A percentile compares a stretch with the other conserved stretches of the same genome.
Evolutionary conservation across 1,139 yeast species (phyloP).

Genomic region (Saccharomyces hybrid): DNA sequence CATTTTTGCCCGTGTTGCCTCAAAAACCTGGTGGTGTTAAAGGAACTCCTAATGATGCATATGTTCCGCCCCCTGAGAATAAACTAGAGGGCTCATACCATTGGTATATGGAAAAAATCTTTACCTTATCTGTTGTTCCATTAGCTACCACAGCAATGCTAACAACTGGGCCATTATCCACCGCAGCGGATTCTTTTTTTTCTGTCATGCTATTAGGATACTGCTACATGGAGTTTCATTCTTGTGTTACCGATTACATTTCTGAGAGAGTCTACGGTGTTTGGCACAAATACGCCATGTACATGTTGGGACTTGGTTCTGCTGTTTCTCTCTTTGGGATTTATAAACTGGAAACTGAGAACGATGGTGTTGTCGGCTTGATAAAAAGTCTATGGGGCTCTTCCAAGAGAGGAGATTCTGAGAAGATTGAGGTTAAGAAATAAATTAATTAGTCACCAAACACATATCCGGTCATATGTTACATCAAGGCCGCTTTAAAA

Average conservation of each 20-base stretch:
- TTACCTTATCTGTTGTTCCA: conserved; percentile 56
- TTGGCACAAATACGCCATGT: conserved; percentile 55
- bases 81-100: conserved; percentile 60
- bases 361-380: conserved; percentile 51
- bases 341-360: conserved; percentile 61
- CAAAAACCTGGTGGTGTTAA: conserved; percentile 73
- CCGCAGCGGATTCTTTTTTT: conserved; percentile 50
- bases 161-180: conserved; percentile 45
- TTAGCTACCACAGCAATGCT: conserved; percentile 56
- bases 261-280: conserved; percentile 66
- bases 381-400: conserved; percentile 36
- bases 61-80: conserved; percentile 48
- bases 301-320: conserved; percentile 57
- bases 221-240: conserved; percentile 62
- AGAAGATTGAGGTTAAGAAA: conserved; percentile 2
- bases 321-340: conserved; percentile 58
- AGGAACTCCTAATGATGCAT: conserved; percentile 73
- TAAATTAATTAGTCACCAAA: neutral
- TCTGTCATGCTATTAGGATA: conserved; percentile 53
- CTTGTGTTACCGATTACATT: conserved; percentile 74
- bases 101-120: conserved; percentile 62
- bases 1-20: conserved; percentile 45
- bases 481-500: too few species aligned
- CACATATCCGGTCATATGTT: neutral
- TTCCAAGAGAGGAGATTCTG: conserved; percentile 6